These are phyloP conservation scores for Zymoseptoria passerinii DNA, from an alignment of 2,329 filamentous ascomycete genomes.

Conservation along the genomic window DNA sequence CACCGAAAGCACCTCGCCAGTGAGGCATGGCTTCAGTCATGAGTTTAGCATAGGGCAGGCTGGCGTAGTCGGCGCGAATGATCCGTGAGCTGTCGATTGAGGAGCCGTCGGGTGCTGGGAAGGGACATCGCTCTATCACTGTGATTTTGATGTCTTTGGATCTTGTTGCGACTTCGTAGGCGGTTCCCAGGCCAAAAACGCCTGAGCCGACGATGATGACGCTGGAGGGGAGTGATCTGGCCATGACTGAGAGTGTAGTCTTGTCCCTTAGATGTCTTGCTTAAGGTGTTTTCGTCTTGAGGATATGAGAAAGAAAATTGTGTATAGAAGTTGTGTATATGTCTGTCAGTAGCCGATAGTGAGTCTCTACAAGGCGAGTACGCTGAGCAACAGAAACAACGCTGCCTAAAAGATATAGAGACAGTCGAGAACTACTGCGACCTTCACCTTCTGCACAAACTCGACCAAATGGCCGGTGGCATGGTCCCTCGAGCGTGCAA, in stretches of 20 bases:
- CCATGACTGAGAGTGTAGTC: not conserved
- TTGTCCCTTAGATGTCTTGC: not conserved
- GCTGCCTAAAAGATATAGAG: not conserved
- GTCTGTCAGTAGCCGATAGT: not conserved
- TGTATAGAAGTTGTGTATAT: not conserved
- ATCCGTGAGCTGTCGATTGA: slow-evolving; percentile 53
- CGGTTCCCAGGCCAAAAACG: slow-evolving; percentile 55
- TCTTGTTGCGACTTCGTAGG: slow-evolving; percentile 60
- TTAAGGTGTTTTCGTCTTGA: not conserved
- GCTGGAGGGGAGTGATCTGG: slow-evolving; percentile 29
- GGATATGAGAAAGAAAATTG: not conserved
- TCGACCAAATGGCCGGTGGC: not conserved
- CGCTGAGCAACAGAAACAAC: not conserved
- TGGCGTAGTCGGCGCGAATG: slow-evolving; percentile 69
- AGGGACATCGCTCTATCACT: slow-evolving; percentile 49
- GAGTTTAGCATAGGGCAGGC: slow-evolving; percentile 66
- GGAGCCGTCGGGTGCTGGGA: slow-evolving; percentile 48
- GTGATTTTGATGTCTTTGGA: slow-evolving; percentile 47
- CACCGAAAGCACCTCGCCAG: slow-evolving; percentile 58
- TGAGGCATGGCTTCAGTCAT: slow-evolving; percentile 60
- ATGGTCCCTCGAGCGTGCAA: not conserved
- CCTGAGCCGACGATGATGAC: slow-evolving; percentile 45
- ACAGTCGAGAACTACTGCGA: not conserved
- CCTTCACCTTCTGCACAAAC: not conserved
- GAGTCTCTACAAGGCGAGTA: not conserved